Conservation (phyloP, 345 rosid genomes). For the Gossypium anomalum region DNA sequence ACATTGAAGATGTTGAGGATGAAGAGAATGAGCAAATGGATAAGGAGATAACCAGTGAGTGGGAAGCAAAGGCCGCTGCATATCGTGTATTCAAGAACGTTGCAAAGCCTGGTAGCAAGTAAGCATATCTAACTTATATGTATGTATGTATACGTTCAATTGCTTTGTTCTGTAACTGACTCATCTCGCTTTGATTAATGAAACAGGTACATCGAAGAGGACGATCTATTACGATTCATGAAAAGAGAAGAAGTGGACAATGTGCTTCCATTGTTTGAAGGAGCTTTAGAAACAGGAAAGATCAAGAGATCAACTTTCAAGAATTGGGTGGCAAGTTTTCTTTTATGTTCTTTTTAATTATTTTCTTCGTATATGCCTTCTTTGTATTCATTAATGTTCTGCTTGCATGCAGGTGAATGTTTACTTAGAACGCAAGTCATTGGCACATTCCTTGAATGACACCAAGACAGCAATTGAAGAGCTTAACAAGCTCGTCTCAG, state of each 20-base stretch:
- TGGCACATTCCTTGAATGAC: slow-evolving; percentile 58
- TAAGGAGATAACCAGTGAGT: slow-evolving; percentile 54
- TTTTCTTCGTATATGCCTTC: background rate
- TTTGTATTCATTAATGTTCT: background rate
- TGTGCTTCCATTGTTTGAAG: slow-evolving; percentile 50
- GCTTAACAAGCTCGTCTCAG: slow-evolving; percentile 54
- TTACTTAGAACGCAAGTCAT: slow-evolving; percentile 51
- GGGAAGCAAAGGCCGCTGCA: slow-evolving; percentile 71
- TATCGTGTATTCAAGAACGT: slow-evolving; percentile 56
- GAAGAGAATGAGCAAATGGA: slow-evolving; percentile 44
- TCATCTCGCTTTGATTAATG: slow-evolving; percentile 13
- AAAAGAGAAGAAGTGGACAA: slow-evolving; percentile 48
- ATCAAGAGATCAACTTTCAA: slow-evolving; percentile 54
- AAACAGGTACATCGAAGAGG: slow-evolving; percentile 58
- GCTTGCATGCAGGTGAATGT: slow-evolving; percentile 46
- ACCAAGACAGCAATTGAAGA: slow-evolving; percentile 70
- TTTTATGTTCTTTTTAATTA: background rate
- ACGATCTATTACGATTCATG: slow-evolving; percentile 61
- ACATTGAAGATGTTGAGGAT: slow-evolving; percentile 40
- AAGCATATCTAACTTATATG: slow-evolving; percentile 21
- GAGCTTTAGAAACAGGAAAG: slow-evolving; percentile 47
- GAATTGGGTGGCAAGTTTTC: slow-evolving; percentile 57
- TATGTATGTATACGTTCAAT: background rate
- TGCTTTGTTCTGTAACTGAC: background rate
- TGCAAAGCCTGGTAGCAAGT: slow-evolving; percentile 52